phyloP scores from a whole-genome alignment of 108 stramenopile species.

The Stephanodiscus triporus region DNA sequence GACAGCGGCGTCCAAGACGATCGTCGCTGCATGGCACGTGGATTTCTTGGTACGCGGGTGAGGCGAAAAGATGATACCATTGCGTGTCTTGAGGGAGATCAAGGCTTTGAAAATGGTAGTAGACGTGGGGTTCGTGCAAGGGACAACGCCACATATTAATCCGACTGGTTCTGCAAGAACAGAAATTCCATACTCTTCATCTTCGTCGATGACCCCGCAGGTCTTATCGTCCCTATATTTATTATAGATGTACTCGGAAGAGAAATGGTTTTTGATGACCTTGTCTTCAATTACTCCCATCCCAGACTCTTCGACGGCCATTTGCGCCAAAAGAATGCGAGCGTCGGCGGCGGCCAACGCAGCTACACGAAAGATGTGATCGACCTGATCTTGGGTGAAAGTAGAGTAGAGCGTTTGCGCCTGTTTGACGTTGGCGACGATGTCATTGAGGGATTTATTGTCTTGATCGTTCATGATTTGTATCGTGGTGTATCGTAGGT shows the following conservation, averaged over 20 bases:
- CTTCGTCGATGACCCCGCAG: constrained; percentile 39
- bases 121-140: constrained; percentile 53
- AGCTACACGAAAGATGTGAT: constrained; percentile 35
- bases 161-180: constrained; percentile 39
- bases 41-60: constrained; percentile 33
- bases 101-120: constrained; percentile 46
- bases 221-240: constrained; percentile 48
- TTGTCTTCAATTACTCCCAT: constrained; percentile 56
- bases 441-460: too few species aligned
- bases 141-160: constrained; percentile 23
- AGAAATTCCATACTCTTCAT: constrained; percentile 30
- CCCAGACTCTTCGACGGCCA: constrained; percentile 43
- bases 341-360: constrained; percentile 28
- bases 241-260: constrained; percentile 40
- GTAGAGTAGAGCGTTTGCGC: constrained; percentile 37
- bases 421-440: too few species aligned
- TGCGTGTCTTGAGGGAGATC: constrained; percentile 36
- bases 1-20: constrained; percentile 29
- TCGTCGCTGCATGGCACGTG: constrained; percentile 24
- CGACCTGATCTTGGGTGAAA: constrained; percentile 38
- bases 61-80: constrained; percentile 33
- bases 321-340: constrained; percentile 42
- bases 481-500: too few species aligned
- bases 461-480: too few species aligned
- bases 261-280: constrained; percentile 48